These are phyloP conservation scores for Phytophthora podocarpi DNA, from an alignment of 352 stramenopile species.

Conservation along the genomic window DNA sequence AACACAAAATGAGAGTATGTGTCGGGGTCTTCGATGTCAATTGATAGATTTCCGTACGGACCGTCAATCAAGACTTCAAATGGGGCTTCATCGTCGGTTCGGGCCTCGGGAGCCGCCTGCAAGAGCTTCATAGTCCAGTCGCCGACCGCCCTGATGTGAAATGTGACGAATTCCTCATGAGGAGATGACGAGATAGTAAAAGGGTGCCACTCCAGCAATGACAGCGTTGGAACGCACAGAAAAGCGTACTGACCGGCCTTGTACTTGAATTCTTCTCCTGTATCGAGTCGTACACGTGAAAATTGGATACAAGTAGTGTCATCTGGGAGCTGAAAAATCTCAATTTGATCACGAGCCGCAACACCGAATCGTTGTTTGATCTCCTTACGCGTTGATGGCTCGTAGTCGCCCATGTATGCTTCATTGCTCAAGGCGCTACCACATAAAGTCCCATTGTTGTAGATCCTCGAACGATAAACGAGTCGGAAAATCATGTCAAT, in stretches of 20 bases:
- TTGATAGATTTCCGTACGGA: constrained; percentile 45
- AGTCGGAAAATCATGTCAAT: constrained; percentile 48
- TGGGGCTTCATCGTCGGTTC: background rate
- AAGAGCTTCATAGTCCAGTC: constrained; percentile 64
- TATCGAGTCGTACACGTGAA: constrained; percentile 35
- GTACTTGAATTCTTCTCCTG: constrained; percentile 37
- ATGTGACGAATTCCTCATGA: constrained; percentile 50
- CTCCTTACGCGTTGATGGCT: background rate
- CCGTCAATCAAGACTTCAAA: constrained; percentile 50
- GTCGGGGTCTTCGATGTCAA: constrained; percentile 40
- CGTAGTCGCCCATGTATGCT: background rate
- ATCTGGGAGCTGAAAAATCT: constrained; percentile 14
- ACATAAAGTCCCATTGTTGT: constrained; percentile 20
- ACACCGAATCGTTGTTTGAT: constrained; percentile 11
- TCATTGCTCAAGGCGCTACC: background rate
- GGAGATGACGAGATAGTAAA: constrained; percentile 82
- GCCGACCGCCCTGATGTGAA: constrained; percentile 60
- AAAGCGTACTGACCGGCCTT: constrained; percentile 72
- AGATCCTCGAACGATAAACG: constrained; percentile 19
- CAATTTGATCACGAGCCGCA: constrained; percentile 19
- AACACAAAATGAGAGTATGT: constrained; percentile 54
- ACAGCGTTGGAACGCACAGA: constrained; percentile 68
- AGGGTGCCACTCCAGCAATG: constrained; percentile 78
- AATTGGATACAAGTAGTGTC: constrained; percentile 49
- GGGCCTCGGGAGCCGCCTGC: constrained; percentile 14